Evolutionary conservation across 495 filamentous ascomycete genomes (phyloP), one percentile per base, ranked within the genome.

Genomic region (Aspergillus saccharolyticus): DNA sequence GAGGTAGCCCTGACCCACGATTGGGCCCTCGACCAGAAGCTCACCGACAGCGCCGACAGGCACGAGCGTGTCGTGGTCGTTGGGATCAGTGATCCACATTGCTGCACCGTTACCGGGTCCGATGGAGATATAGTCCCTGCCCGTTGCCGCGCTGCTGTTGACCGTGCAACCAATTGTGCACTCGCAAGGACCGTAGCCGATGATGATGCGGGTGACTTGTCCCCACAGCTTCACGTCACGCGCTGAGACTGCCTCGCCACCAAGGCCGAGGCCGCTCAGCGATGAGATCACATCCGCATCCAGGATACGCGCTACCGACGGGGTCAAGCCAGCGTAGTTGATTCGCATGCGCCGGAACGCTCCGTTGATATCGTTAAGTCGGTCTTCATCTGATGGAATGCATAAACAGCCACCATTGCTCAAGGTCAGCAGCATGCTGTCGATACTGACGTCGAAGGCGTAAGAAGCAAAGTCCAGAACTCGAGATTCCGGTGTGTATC

Each of bases 41-140:
- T 84, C 82, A 1, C 81, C 81, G 2, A 79, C 71, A 8, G 69
- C 73, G 22, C 82, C 82, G 16, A 84, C 66, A 2, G 80, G 78
- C 53, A 72, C 66, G 4, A 81, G 69, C 12, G 56, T 59, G 6
- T 80, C 63, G 42, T 78, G 73, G 49, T 79, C 64, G 17, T 76
- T 64, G 3, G 76, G 73, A 44, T 82, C 72, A 14, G 74, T 70
- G 39, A 85, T 72, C 78, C 79, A 83, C 19, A 71, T 72, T 6
- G 63, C 65, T 2, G 68, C 65, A 19, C 70, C 74, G 42, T 67
- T 80, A 58, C 58, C 76, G 52, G 62, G 57, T 12, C 77, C 72
- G 44, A 76, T 69, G 21, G 64, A 67, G 44, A 74, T 67, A 30
- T 73, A 69, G 42, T 71, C 65, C 52, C 66, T 62, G 4, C 73